These are phyloP conservation scores for Sclerotinia trifoliorum DNA, from an alignment of 2,329 filamentous ascomycete genomes.

Conservation along the genomic window DNA sequence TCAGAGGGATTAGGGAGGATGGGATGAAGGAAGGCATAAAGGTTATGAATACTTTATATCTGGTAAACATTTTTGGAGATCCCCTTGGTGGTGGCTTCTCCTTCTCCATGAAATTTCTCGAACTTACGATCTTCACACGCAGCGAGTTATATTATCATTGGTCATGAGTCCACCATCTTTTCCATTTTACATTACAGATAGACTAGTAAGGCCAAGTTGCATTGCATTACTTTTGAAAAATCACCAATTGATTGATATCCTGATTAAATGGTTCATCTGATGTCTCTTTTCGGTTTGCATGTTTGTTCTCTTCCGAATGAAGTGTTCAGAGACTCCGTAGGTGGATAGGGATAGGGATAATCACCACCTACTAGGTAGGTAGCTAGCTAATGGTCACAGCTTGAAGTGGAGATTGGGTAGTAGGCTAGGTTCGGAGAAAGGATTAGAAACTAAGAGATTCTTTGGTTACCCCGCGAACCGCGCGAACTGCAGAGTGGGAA, in stretches of 20 bases:
- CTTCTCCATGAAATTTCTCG: slow-evolving; percentile 28
- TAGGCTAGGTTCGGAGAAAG: not conserved
- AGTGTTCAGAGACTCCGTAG: not conserved
- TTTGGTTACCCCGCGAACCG: not conserved
- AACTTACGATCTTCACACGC: slow-evolving; percentile 38
- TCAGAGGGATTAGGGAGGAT: slow-evolving; percentile 18
- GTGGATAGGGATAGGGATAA: too few species aligned
- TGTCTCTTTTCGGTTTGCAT: not conserved
- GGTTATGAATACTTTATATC: slow-evolving; percentile 25
- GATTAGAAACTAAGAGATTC: not conserved
- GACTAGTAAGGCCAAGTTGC: slow-evolving; percentile 33
- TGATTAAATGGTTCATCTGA: slow-evolving; percentile 20
- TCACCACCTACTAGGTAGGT: too few species aligned
- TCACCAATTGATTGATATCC: slow-evolving; percentile 33
- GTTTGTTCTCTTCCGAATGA: not conserved
- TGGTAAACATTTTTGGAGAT: slow-evolving; percentile 25
- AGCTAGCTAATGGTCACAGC: not conserved
- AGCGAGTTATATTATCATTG: slow-evolving; percentile 33
- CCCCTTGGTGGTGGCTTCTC: slow-evolving; percentile 27
- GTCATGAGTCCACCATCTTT: slow-evolving; percentile 30
- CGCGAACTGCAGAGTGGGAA: not conserved
- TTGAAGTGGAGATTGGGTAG: slow-evolving; percentile 2
- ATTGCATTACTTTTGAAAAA: slow-evolving; percentile 32
- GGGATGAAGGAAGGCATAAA: slow-evolving; percentile 13
- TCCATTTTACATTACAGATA: slow-evolving; percentile 39